Conservation (phyloP, 805 yeast species). For the Yamadazyma insecticola region DNA sequence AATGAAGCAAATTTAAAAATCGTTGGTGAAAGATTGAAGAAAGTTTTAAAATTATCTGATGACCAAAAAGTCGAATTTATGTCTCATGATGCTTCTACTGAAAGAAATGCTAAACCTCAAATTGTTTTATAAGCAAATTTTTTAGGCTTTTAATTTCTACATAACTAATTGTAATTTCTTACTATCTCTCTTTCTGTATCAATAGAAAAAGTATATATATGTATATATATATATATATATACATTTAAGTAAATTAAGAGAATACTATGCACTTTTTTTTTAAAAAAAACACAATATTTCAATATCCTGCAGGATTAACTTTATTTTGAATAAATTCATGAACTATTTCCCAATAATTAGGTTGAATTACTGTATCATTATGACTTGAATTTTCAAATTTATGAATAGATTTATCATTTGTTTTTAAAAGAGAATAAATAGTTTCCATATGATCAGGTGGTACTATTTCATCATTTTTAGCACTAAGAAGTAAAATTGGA, state of each 20-base stretch:
- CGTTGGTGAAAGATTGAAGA: conserved; percentile 85
- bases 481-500: conserved; percentile 71
- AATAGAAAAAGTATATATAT: conserved; percentile 3
- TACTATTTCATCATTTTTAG: conserved; percentile 79
- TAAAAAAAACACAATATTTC: conserved; percentile 1
- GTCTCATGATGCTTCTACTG: conserved; percentile 54
- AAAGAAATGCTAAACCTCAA: conserved; percentile 34
- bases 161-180: too few relatives aligned
- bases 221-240: too few relatives aligned
- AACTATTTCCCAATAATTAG: conserved; percentile 72
- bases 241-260: too few relatives aligned
- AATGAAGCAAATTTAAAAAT: conserved; percentile 58
- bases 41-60: conserved; percentile 70
- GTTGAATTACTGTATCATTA: conserved; percentile 76
- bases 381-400: conserved; percentile 63
- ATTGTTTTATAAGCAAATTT: conserved; percentile 22
- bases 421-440: conserved; percentile 50
- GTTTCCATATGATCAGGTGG: conserved; percentile 79
- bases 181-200: too few relatives aligned
- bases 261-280: too few relatives aligned
- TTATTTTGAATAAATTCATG: conserved; percentile 47
- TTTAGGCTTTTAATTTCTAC: too few relatives aligned
- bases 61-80: conserved; percentile 77
- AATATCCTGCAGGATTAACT: conserved; percentile 38
- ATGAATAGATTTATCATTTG: conserved; percentile 47